A percentile compares a stretch with the other conserved stretches of the same genome.
Conservation (phyloP, 192 early-diverging fungal genomes). For the Dispira parvispora region DNA sequence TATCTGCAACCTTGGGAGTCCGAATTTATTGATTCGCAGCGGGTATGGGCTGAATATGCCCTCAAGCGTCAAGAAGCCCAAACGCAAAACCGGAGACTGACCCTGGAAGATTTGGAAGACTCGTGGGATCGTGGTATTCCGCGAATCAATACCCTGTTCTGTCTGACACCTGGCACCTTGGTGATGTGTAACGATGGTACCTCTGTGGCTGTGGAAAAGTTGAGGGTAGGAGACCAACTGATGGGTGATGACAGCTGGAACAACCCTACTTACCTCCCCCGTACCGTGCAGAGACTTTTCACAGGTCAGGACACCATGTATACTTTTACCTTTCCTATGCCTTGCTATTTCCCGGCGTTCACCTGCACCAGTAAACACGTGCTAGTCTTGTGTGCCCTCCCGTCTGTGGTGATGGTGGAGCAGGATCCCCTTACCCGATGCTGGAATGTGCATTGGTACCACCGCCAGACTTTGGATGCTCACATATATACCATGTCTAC, state of each 20-base stretch:
- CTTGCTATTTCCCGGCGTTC: neutral
- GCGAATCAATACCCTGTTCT: conserved; percentile 96
- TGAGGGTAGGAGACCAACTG: conserved; percentile 16
- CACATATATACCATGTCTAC: too few relatives aligned
- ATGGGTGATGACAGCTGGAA: conserved; percentile 19
- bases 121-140: conserved; percentile 98
- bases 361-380: conserved; percentile 9
- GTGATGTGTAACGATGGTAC: conserved; percentile 17
- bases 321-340: neutral
- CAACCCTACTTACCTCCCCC: conserved; percentile 15
- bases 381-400: neutral
- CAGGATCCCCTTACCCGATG: too few relatives aligned
- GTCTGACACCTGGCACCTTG: conserved; percentile 7
- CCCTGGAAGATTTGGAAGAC: conserved; percentile 97
- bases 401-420: neutral
- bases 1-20: conserved; percentile 99
- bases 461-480: too few relatives aligned
- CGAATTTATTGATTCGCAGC: conserved; percentile 96
- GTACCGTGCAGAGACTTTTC: conserved; percentile 15
- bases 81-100: conserved; percentile 90
- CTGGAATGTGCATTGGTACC: too few relatives aligned
- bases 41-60: conserved; percentile 98
- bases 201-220: conserved; percentile 14
- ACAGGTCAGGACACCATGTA: conserved; percentile 15
- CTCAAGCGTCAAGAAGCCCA: conserved; percentile 93